Evolutionary conservation across 2,329 filamentous ascomycete genomes (phyloP), one percentile per base, ranked within the genome.

Genomic region (Aspergillus nomiae): DNA sequence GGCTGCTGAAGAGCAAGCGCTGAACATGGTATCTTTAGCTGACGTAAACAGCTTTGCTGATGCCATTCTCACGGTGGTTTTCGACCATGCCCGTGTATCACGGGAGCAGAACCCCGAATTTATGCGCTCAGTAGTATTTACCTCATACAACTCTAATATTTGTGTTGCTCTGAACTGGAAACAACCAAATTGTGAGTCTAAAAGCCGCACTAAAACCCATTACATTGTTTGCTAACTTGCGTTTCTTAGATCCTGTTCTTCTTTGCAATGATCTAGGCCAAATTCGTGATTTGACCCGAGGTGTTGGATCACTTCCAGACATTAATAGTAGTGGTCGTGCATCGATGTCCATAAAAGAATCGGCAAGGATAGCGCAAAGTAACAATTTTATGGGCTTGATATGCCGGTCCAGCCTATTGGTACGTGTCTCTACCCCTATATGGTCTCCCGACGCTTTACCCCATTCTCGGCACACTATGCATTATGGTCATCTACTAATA

Each of bases 321-420:
- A 74, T 86, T 53, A 74, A 82, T 51, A 86, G 85, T 69, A 91
- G 88, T 68, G 92, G 91, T 19, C 85, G 90, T 61, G 87, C 89
- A 55, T 91, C 90, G 16, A 90, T 90, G 67, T 97, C 92, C 7
- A 92, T 98, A 69, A 99, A 98, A 80, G 94, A 99, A 76, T 92
- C 92, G 5, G 95, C 97, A 16, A 87, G 94, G 67, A 92, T 96
- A 73, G 94, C 94, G 26, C 91, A 96, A 78, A 92, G 90, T 75
- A 99, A 99, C 76, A 99, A 99, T 76, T 92, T 99, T 69, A 99
- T 99, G 95, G 95, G 95, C 3, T 77, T 99, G 73, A 92, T 98
- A 64, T 97, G 94, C 80, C 93, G 90, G 70, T 94, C 92, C 36
- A 87, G 90, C 69, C 83, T 99, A 67, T 79, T 99, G 82, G 92